Conservation (phyloP, 495 filamentous ascomycete genomes). For the Penicillium verhagenii region DNA sequence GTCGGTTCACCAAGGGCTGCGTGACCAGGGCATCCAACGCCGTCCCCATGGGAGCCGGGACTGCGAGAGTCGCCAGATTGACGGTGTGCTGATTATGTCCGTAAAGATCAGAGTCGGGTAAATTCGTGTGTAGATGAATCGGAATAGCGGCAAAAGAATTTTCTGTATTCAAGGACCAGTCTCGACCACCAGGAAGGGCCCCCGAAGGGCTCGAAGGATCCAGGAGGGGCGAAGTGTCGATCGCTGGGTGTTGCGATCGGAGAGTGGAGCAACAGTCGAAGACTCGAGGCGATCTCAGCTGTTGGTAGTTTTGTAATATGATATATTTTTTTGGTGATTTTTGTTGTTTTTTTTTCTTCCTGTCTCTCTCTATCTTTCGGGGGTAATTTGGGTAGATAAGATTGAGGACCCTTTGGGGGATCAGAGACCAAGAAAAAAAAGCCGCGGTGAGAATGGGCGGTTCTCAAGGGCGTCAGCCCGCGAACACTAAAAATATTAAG, state of each 20-base stretch:
- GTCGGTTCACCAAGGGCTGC: constrained; percentile 55
- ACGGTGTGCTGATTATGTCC: constrained; percentile 23
- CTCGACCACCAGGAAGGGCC: constrained; percentile 41
- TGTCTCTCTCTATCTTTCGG: no score
- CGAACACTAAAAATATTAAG: not conserved
- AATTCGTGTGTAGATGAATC: constrained; percentile 25
- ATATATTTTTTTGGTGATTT: no score
- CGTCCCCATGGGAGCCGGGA: constrained; percentile 47
- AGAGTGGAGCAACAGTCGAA: constrained; percentile 21
- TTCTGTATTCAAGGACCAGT: constrained; percentile 35
- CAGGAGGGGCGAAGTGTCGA: constrained; percentile 43
- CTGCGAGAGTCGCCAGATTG: constrained; percentile 47
- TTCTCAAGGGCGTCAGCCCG: not conserved
- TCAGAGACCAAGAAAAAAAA: no score
- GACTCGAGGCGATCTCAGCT: constrained; percentile 6
- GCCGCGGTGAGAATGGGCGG: no score
- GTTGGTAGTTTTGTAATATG: not conserved
- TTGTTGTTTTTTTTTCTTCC: not conserved
- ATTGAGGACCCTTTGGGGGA: no score
- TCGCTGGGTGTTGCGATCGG: constrained; percentile 36
- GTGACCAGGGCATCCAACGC: constrained; percentile 41
- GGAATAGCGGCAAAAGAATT: constrained; percentile 22
- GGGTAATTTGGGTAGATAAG: no score
- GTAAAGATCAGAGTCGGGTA: constrained; percentile 40
- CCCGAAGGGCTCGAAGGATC: constrained; percentile 48